Evolutionary conservation across 345 rosid genomes (phyloP).

Genomic region (Eucalyptus tenuipes): DNA sequence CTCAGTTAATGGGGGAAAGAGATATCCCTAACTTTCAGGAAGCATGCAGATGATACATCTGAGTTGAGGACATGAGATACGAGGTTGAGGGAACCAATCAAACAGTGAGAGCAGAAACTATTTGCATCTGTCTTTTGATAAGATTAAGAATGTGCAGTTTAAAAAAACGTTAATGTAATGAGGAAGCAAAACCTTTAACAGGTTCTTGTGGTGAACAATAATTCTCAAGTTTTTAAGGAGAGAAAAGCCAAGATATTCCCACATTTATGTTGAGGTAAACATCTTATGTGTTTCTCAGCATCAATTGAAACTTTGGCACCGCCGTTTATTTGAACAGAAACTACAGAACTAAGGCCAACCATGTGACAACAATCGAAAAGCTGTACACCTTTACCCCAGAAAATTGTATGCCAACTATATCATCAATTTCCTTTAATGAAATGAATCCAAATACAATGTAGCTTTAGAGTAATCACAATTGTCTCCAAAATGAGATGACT

Average conservation of each 20-base stretch:
- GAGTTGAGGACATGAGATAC: not conserved
- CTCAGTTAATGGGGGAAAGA: not conserved
- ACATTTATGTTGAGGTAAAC: not conserved
- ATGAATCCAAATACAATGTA: not conserved
- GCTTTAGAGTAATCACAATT: not conserved
- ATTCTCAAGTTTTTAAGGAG: not conserved
- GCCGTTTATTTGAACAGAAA: not conserved
- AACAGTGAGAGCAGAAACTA: not conserved
- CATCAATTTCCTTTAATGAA: not conserved
- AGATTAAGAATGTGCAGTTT: not conserved
- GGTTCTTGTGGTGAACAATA: not conserved
- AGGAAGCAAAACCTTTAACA: not conserved
- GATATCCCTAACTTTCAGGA: not conserved
- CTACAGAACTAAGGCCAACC: not conserved
- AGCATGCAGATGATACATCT: not conserved
- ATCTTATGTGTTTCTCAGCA: not conserved
- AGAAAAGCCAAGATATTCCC: not conserved
- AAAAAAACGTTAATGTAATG: not conserved
- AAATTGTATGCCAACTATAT: not conserved
- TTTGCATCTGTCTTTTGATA: not conserved
- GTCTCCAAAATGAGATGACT: conserved; percentile 2
- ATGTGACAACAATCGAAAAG: not conserved
- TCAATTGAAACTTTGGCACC: not conserved
- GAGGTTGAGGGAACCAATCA: not conserved
- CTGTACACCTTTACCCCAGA: not conserved